Evolutionary conservation across 768 basidiomycete genomes (phyloP), one percentile per base, ranked within the genome.

Genomic region (Lactifluus echinatus): DNA sequence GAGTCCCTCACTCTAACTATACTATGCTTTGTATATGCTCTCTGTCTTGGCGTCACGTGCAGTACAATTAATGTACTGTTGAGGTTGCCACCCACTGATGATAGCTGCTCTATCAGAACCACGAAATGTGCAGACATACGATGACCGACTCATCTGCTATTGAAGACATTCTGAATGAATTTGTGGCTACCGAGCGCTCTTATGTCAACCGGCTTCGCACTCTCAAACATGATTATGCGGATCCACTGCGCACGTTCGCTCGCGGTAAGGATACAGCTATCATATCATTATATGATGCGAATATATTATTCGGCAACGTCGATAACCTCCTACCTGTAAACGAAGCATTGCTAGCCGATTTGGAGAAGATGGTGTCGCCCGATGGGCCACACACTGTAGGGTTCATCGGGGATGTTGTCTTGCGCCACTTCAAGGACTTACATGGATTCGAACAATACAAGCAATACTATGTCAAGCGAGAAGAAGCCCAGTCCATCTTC

Each of bases 221-320:
- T 28, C 80, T 98, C 66, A 93, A 94, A 71, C 72, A 78, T 44
- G 84, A 90, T 65, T 98, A 96, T 67, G 95, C 94, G 33, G 87
- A 92, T 68, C 96, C 93, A 8, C 75, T 99, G 26, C 83, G 93
- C 36, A 79, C 79, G 43, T 99, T 94, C 68, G 83, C 95, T 21
- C 79, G 81, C 53, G 84, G 79, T 69, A 89, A 89, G 67, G 85
- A 87, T 57, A 93, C 89, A 0, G 83, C 88, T 34, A 90, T 99
- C 64, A 79, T 99, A 44, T 86, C 89, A 1, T 72, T 82, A 21
- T 97, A 95, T 68, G 89, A 97, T 68, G 94, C 94, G 33, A 93
- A 89, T 62, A 89, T 83, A 1, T 77, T 99, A 23, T 98, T 99
- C 64, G 91, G 90, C 53, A 98, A 99, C 71, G 79, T 97, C 50